A percentile compares a stretch with the other conserved stretches of the same genome.
These are phyloP conservation scores for Allium cepa DNA, from an alignment of 106 monocot species.

Conservation along the genomic window DNA sequence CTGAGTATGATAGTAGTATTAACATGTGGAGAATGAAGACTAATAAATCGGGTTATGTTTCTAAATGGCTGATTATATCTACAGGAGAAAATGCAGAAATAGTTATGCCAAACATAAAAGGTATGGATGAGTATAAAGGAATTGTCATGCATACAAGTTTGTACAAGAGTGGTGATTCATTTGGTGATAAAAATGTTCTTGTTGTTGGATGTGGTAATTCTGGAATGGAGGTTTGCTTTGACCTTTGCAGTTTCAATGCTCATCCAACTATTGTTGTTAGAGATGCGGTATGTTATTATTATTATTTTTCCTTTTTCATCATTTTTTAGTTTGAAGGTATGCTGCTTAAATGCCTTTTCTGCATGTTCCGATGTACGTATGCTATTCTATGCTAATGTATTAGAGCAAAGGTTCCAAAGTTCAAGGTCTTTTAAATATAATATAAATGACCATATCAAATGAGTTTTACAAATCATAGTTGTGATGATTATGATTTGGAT, in stretches of 20 bases:
- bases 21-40: conserved; percentile 22
- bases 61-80: conserved; percentile 60
- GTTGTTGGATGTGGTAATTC: conserved; percentile 81
- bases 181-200: conserved; percentile 52
- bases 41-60: conserved; percentile 5
- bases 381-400: no score
- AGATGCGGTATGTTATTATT: conserved; percentile 44
- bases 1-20: conserved; percentile 17
- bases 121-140: conserved; percentile 39
- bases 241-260: conserved; percentile 67
- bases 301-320: no score
- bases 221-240: conserved; percentile 87
- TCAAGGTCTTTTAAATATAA: no score
- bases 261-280: conserved; percentile 49
- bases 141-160: conserved; percentile 54
- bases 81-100: conserved; percentile 81
- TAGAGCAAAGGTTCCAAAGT: no score
- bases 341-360: no score
- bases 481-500: no score
- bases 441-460: no score
- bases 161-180: conserved; percentile 51
- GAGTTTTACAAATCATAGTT: no score
- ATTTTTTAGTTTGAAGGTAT: no score
- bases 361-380: not conserved
- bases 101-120: conserved; percentile 49